Evolutionary conservation across 2,329 filamentous ascomycete species (phyloP).

Genomic region (Ceratocystis ficicola): DNA sequence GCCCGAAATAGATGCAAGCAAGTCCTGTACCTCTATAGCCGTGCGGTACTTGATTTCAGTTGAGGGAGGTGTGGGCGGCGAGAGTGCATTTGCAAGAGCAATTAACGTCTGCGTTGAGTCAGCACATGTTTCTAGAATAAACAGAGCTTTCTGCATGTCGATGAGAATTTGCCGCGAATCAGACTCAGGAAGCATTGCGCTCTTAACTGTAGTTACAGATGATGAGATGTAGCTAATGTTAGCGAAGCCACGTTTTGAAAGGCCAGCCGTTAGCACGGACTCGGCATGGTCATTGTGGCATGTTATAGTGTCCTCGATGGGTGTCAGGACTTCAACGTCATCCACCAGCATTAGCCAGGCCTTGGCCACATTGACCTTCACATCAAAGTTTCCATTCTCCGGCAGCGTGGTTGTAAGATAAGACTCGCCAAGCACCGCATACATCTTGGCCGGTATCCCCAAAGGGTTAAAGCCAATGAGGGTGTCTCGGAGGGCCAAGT

Average conservation of each 20-base stretch:
- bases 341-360: slow-evolving; percentile 76
- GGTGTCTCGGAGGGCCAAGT: slow-evolving; percentile 69
- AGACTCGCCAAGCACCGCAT: slow-evolving; percentile 68
- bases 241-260: slow-evolving; percentile 62
- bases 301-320: slow-evolving; percentile 25
- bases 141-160: slow-evolving; percentile 70
- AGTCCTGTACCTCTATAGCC: slow-evolving; percentile 71
- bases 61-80: slow-evolving; percentile 70
- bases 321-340: slow-evolving; percentile 36
- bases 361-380: slow-evolving; percentile 59
- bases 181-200: slow-evolving; percentile 40
- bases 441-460: slow-evolving; percentile 58
- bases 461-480: slow-evolving; percentile 75
- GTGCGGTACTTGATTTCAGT: slow-evolving; percentile 79
- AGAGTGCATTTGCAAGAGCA: slow-evolving; percentile 62
- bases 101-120: slow-evolving; percentile 93
- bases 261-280: slow-evolving; percentile 33
- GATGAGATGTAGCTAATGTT: slow-evolving; percentile 79
- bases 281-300: slow-evolving; percentile 29
- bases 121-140: slow-evolving; percentile 88
- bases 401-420: slow-evolving; percentile 57
- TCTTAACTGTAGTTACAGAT: slow-evolving; percentile 54
- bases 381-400: slow-evolving; percentile 50
- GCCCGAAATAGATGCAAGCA: slow-evolving; percentile 80
- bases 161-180: slow-evolving; percentile 61